Percentiles rank a stretch among this genome's conserved stretches.
Conservation (phyloP, 2,329 filamentous ascomycete genomes). For the Microcyclosporella mali region DNA sequence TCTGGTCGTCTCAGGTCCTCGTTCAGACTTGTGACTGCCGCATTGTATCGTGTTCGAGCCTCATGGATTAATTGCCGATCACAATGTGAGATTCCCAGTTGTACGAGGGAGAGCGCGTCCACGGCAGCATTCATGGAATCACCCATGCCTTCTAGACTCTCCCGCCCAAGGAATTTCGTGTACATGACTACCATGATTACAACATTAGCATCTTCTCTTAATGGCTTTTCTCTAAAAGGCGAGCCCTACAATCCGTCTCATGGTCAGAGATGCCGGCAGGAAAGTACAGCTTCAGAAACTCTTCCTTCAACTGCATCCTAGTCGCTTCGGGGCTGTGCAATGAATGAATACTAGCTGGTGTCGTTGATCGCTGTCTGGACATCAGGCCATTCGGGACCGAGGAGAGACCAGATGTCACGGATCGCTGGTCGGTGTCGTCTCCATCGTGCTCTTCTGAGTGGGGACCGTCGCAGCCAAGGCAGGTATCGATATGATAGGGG, state of each 20-base stretch:
- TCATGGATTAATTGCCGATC: slow-evolving; percentile 4
- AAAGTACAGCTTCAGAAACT: slow-evolving; percentile 9
- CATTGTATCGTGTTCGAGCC: slow-evolving; percentile 5
- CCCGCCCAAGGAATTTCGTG: slow-evolving; percentile 6
- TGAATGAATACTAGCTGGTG: not conserved
- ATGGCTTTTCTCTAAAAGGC: too few relatives aligned
- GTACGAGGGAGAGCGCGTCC: slow-evolving; percentile 4
- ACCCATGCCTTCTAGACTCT: slow-evolving; percentile 4
- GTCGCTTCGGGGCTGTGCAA: slow-evolving; percentile 5
- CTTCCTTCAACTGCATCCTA: slow-evolving; percentile 7
- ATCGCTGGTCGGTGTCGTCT: not conserved
- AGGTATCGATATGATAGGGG: slow-evolving; percentile 2
- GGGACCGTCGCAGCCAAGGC: slow-evolving; percentile 1
- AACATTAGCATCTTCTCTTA: too few relatives aligned
- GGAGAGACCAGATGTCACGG: not conserved
- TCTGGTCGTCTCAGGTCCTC: slow-evolving; percentile 2
- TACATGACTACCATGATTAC: slow-evolving; percentile 1
- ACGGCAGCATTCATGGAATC: slow-evolving; percentile 2
- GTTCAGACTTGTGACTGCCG: slow-evolving; percentile 5
- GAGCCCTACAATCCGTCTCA: slow-evolving; percentile 3
- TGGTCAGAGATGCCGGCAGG: slow-evolving; percentile 5
- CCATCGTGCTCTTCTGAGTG: not conserved
- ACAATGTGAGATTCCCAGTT: slow-evolving; percentile 4
- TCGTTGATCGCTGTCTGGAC: not conserved
- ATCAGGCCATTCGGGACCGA: not conserved